Evolutionary conservation across 1,139 yeast genomes (phyloP).

Genomic region (Saccharomyces hybrid): DNA sequence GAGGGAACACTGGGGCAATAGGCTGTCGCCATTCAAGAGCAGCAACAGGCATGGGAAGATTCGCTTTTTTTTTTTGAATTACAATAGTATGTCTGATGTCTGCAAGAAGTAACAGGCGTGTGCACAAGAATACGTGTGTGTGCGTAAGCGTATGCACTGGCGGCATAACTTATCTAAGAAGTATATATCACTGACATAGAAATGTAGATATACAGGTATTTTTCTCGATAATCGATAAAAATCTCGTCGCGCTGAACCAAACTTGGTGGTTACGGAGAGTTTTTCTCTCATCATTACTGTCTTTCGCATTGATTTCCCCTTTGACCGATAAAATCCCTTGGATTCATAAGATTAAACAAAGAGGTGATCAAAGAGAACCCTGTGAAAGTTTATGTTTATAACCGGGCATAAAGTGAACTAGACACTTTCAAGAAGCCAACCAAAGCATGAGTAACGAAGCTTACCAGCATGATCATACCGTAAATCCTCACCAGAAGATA

Average conservation of each 20-base stretch:
- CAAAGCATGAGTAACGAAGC: neutral
- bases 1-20: neutral
- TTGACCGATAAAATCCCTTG: neutral
- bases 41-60: neutral
- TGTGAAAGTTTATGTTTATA: neutral
- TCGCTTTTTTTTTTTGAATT: neutral
- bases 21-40: neutral
- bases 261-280: neutral
- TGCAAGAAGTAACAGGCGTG: neutral
- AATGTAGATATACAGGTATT: neutral
- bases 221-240: too few species aligned
- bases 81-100: neutral
- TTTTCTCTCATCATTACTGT: neutral
- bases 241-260: neutral
- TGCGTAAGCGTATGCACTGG: neutral
- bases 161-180: neutral
- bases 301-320: neutral
- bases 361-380: neutral
- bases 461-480: conserved; percentile 7
- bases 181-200: neutral
- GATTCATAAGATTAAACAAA: neutral
- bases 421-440: neutral
- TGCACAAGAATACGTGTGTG: neutral
- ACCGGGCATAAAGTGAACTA: neutral
- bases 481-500: conserved; percentile 11